A percentile compares a stretch with the other conserved stretches of the same genome.
Conservation (phyloP, 352 stramenopile genomes). For the Pythium monospermum region DNA sequence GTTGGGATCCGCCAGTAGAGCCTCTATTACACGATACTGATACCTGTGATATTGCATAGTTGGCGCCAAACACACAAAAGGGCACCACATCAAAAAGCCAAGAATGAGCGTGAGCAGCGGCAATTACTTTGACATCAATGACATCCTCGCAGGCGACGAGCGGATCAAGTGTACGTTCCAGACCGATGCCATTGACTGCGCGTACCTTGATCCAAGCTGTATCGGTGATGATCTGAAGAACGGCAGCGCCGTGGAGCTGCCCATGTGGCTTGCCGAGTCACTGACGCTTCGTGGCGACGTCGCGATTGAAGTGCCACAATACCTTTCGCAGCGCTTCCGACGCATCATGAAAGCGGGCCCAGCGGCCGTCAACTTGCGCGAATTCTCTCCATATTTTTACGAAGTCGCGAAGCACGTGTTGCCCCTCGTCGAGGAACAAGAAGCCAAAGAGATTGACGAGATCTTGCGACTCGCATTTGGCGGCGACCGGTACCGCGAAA, state of each 20-base stretch:
- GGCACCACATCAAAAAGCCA: neutral
- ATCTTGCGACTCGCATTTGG: constrained; percentile 74
- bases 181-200: constrained; percentile 62
- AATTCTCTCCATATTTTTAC: constrained; percentile 72
- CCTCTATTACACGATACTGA: neutral
- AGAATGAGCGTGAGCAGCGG: constrained; percentile 14
- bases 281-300: constrained; percentile 52
- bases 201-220: constrained; percentile 72
- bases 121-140: constrained; percentile 69
- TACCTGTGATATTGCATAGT: constrained; percentile 4
- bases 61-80: constrained; percentile 12
- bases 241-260: constrained; percentile 56
- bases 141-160: constrained; percentile 77
- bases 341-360: constrained; percentile 79
- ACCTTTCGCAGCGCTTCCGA: constrained; percentile 64
- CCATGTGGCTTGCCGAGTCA: constrained; percentile 66
- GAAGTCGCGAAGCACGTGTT: constrained; percentile 58
- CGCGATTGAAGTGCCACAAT: constrained; percentile 49
- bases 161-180: constrained; percentile 72
- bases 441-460: constrained; percentile 60
- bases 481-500: constrained; percentile 65
- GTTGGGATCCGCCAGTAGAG: neutral
- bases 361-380: constrained; percentile 65
- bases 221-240: constrained; percentile 38
- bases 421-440: constrained; percentile 41